A percentile compares a stretch with the other conserved stretches of the same genome.
Evolutionary conservation across 768 basidiomycete genomes (phyloP).

Genomic region (Amanita rimosa): DNA sequence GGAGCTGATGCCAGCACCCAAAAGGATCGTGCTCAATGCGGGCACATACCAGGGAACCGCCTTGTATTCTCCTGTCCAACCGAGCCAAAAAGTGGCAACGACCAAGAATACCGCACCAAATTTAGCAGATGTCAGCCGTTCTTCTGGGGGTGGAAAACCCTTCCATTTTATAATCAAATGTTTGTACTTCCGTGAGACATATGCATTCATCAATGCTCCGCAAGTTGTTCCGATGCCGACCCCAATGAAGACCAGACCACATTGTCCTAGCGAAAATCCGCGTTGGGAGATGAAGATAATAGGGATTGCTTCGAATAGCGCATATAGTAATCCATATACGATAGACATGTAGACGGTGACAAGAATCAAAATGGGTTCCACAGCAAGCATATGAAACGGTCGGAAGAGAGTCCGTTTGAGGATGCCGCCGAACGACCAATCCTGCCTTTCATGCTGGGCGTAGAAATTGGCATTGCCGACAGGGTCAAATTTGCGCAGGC

Average conservation of each 20-base stretch:
- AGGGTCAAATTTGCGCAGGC: slow-evolving; percentile 38
- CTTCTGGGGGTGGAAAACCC: slow-evolving; percentile 53
- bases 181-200: slow-evolving; percentile 25
- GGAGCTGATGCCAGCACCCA: slow-evolving; percentile 37
- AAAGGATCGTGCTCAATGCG: slow-evolving; percentile 34
- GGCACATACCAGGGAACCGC: slow-evolving; percentile 51
- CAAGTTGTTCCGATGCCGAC: slow-evolving; percentile 36
- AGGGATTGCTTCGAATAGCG: slow-evolving; percentile 44
- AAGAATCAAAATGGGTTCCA: slow-evolving; percentile 53
- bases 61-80: slow-evolving; percentile 44
- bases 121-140: slow-evolving; percentile 43
- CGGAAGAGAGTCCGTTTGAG: slow-evolving; percentile 45
- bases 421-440: slow-evolving; percentile 40
- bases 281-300: slow-evolving; percentile 28
- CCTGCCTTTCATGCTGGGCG: slow-evolving; percentile 47
- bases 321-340: slow-evolving; percentile 50
- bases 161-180: slow-evolving; percentile 32
- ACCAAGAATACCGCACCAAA: slow-evolving; percentile 42
- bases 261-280: slow-evolving; percentile 26
- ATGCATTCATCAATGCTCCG: slow-evolving; percentile 29
- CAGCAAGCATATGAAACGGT: slow-evolving; percentile 48
- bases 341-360: slow-evolving; percentile 53
- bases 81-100: slow-evolving; percentile 56
- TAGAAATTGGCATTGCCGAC: slow-evolving; percentile 28
- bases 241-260: slow-evolving; percentile 46